Evolutionary conservation across 164 flowering plant genomes (phyloP).

Genomic region (Piper betle): DNA sequence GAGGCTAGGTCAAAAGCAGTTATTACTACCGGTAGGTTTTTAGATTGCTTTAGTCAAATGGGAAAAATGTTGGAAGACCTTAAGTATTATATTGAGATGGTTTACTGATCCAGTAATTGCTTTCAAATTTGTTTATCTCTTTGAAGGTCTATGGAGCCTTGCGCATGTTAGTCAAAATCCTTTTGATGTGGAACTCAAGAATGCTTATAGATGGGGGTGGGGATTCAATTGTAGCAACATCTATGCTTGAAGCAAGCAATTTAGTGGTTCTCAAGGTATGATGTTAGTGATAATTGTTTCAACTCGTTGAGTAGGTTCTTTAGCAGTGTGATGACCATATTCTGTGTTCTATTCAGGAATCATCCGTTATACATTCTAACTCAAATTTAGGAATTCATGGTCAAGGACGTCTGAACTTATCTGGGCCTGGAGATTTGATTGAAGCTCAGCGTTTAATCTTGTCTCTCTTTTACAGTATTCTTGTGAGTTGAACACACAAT

Average conservation of each 20-base stretch:
- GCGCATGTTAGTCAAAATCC: constrained; percentile 89
- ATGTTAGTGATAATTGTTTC: neutral
- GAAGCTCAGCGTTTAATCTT: constrained; percentile 90
- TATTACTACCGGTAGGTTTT: too few species aligned
- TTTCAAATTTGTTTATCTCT: neutral
- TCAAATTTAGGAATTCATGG: constrained; percentile 98
- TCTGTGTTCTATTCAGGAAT: constrained; percentile 38
- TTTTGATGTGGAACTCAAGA: constrained; percentile 85
- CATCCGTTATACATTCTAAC: constrained; percentile 84
- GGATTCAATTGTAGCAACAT: constrained; percentile 68
- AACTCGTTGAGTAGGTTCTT: neutral
- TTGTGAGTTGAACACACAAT: constrained; percentile 38
- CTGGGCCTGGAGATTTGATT: constrained; percentile 84
- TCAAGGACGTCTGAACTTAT: constrained; percentile 83
- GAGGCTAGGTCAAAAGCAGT: too few species aligned
- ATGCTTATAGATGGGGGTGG: constrained; percentile 72
- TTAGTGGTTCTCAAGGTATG: constrained; percentile 79
- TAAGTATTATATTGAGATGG: neutral
- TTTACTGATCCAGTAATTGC: neutral
- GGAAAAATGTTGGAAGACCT: neutral
- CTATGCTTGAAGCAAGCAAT: constrained; percentile 91
- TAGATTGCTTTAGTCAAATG: too few species aligned
- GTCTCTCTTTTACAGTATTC: constrained; percentile 77
- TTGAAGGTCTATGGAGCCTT: constrained; percentile 79
- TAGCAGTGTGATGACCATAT: constrained; percentile 7